phyloP scores from a whole-genome alignment of 164 flowering plant species.

The Santalum album region DNA sequence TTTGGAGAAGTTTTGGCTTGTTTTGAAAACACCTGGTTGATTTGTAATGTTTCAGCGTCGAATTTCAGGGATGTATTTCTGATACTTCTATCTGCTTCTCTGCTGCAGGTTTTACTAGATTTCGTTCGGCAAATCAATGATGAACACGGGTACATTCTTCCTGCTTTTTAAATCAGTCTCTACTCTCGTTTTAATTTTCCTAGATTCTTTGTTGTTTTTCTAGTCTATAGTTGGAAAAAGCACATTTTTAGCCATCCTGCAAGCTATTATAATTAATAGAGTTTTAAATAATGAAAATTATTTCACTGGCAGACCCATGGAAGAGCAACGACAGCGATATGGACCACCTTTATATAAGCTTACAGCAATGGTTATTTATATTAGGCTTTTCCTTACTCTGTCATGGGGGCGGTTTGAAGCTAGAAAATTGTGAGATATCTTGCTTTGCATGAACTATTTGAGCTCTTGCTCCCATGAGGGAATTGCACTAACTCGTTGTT shows the following conservation, averaged over 20 bases:
- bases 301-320: constrained; percentile 74
- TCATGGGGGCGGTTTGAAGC: constrained; percentile 54
- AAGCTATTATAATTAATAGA: too few species aligned
- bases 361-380: constrained; percentile 59
- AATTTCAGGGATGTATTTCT: not conserved
- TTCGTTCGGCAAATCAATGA: constrained; percentile 84
- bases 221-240: not conserved
- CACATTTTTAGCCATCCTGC: not conserved
- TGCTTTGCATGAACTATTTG: not conserved
- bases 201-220: not conserved
- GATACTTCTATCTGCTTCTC: not conserved
- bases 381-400: constrained; percentile 53
- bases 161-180: not conserved
- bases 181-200: too few species aligned
- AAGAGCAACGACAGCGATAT: constrained; percentile 90
- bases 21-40: not conserved
- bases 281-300: not conserved
- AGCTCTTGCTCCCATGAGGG: too few species aligned
- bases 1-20: not conserved
- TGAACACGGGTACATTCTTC: constrained; percentile 68
- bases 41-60: not conserved
- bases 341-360: constrained; percentile 89
- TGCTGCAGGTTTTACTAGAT: constrained; percentile 82
- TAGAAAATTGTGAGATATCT: constrained; percentile 55
- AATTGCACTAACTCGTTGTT: not conserved